Conservation (phyloP, 2,329 filamentous ascomycete genomes). For the Penicillium corylophilum region DNA sequence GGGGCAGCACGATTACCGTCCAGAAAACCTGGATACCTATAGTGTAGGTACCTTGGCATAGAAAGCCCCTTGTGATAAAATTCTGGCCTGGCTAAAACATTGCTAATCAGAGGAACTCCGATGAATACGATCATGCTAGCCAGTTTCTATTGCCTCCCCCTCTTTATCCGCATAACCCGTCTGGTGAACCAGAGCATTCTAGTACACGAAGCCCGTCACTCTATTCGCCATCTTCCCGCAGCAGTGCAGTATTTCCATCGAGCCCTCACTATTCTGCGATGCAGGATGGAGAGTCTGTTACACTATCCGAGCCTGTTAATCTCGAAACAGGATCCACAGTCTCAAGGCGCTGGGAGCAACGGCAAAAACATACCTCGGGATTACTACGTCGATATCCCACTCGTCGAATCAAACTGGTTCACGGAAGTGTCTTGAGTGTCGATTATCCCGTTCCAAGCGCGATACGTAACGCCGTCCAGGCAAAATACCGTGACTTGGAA, state of each 20-base stretch:
- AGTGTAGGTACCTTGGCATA: background rate
- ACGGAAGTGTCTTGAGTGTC: slow-evolving; percentile 15
- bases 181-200: background rate
- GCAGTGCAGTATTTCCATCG: background rate
- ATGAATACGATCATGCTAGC: background rate
- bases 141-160: background rate
- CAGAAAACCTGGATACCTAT: background rate
- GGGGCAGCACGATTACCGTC: background rate
- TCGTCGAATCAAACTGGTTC: slow-evolving; percentile 14
- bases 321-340: slow-evolving; percentile 3
- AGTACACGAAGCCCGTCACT: background rate
- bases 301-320: background rate
- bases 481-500: slow-evolving; percentile 14
- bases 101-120: background rate
- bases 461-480: slow-evolving; percentile 15
- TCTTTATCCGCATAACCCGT: background rate
- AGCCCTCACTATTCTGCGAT: background rate
- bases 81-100: background rate
- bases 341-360: slow-evolving; percentile 9
- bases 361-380: background rate
- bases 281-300: background rate
- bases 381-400: slow-evolving; percentile 15
- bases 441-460: slow-evolving; percentile 17
- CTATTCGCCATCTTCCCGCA: background rate
- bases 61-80: background rate